A percentile compares a stretch with the other conserved stretches of the same genome.
phyloP scores from a whole-genome alignment of 192 early-diverging fungal genomes.

The Gamsiella multidivaricata region DNA sequence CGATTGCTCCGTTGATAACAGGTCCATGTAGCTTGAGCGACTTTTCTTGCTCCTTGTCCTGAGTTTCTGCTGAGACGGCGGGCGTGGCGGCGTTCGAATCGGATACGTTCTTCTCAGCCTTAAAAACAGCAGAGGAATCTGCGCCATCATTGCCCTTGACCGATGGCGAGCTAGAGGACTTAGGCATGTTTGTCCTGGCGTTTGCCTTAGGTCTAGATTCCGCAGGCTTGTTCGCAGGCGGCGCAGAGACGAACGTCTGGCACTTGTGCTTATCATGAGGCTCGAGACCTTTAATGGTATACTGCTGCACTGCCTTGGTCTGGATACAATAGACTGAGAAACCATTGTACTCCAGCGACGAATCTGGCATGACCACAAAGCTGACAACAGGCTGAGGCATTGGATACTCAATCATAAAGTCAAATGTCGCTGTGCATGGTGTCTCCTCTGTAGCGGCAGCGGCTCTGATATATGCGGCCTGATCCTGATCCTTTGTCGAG shows the following conservation, averaged over 20 bases:
- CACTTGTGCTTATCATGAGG: slow-evolving; percentile 43
- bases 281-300: slow-evolving; percentile 42
- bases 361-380: slow-evolving; percentile 55
- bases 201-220: slow-evolving; percentile 13
- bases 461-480: slow-evolving; percentile 28
- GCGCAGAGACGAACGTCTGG: slow-evolving; percentile 31
- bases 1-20: slow-evolving; percentile 56
- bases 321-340: slow-evolving; percentile 58
- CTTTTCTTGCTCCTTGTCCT: slow-evolving; percentile 50
- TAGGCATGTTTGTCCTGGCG: slow-evolving; percentile 14
- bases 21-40: slow-evolving; percentile 54
- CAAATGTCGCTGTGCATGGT: slow-evolving; percentile 35
- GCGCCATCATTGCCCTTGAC: slow-evolving; percentile 19
- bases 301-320: slow-evolving; percentile 60
- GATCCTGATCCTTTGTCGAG: slow-evolving; percentile 1
- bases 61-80: not conserved
- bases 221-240: slow-evolving; percentile 4
- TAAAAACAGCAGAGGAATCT: slow-evolving; percentile 9
- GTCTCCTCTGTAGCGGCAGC: not conserved
- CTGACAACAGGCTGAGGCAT: slow-evolving; percentile 55
- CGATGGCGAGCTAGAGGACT: slow-evolving; percentile 19
- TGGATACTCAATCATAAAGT: slow-evolving; percentile 62
- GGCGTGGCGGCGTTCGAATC: not conserved
- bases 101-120: slow-evolving; percentile 3
- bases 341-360: slow-evolving; percentile 50